Conservation (phyloP, 331 rosid species). For the Malus hybrid region DNA sequence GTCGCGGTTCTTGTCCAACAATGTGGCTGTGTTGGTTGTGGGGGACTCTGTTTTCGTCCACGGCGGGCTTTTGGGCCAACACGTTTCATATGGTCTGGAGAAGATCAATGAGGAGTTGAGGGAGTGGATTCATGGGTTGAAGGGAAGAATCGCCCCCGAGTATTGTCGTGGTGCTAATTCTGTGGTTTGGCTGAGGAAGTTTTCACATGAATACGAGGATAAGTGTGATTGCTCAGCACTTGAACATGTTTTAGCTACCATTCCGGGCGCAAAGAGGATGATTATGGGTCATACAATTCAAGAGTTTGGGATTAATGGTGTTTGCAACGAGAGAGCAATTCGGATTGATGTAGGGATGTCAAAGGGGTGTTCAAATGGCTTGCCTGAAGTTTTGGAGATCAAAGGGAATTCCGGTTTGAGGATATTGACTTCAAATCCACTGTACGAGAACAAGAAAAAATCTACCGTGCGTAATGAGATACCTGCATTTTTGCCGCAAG, state of each 20-base stretch:
- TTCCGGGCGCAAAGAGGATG: slow-evolving; percentile 90
- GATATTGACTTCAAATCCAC: slow-evolving; percentile 55
- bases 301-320: slow-evolving; percentile 56
- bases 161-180: slow-evolving; percentile 38
- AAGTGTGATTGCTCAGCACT: slow-evolving; percentile 67
- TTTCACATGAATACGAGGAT: slow-evolving; percentile 37
- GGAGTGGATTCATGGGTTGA: slow-evolving; percentile 64
- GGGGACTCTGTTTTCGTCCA: slow-evolving; percentile 89
- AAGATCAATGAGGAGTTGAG: slow-evolving; percentile 69
- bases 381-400: slow-evolving; percentile 92
- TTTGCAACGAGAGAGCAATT: slow-evolving; percentile 58
- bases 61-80: slow-evolving; percentile 70
- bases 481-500: slow-evolving; percentile 31
- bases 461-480: slow-evolving; percentile 15
- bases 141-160: slow-evolving; percentile 28
- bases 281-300: slow-evolving; percentile 95
- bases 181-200: slow-evolving; percentile 77
- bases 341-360: slow-evolving; percentile 96
- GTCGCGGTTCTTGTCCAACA: slow-evolving; percentile 52
- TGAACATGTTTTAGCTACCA: slow-evolving; percentile 63
- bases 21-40: slow-evolving; percentile 58
- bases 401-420: slow-evolving; percentile 25
- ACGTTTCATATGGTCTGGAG: slow-evolving; percentile 61
- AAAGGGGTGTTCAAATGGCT: slow-evolving; percentile 60
- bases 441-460: slow-evolving; percentile 18